phyloP scores from a whole-genome alignment of 495 filamentous ascomycete genomes.

The Staphylotrichum longicolle region DNA sequence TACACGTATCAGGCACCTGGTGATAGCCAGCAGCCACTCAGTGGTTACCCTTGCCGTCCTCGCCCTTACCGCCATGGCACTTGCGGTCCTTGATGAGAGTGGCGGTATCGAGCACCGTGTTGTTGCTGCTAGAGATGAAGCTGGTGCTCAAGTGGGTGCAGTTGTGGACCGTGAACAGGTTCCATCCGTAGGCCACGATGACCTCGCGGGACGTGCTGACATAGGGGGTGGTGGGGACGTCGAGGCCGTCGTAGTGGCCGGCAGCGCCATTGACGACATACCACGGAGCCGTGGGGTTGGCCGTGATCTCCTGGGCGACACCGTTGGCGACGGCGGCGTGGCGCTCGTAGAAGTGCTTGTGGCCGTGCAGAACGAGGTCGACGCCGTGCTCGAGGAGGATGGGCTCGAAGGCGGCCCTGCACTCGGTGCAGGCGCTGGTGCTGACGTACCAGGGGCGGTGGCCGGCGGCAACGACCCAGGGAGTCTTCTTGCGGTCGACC shows the following conservation, averaged over 20 bases:
- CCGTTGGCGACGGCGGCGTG: constrained; percentile 34
- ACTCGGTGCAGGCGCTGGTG: constrained; percentile 37
- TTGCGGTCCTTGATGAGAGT: neutral
- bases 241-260: constrained; percentile 43
- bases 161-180: constrained; percentile 4
- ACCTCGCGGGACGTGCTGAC: neutral
- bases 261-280: constrained; percentile 51
- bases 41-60: too few relatives aligned
- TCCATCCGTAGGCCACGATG: constrained; percentile 1
- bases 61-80: neutral
- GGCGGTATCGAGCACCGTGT: neutral
- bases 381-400: constrained; percentile 51
- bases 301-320: constrained; percentile 25
- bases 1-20: too few relatives aligned
- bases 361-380: constrained; percentile 52
- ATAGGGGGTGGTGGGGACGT: neutral
- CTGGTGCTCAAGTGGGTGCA: neutral
- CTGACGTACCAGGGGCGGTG: constrained; percentile 53
- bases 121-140: constrained; percentile 1
- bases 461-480: constrained; percentile 54
- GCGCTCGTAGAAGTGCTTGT: constrained; percentile 52
- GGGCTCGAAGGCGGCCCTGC: constrained; percentile 50
- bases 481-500: constrained; percentile 51
- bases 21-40: too few relatives aligned
- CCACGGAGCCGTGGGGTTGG: constrained; percentile 48